Conservation (phyloP, 257 asterid species). For the Jacaranda copaia region DNA sequence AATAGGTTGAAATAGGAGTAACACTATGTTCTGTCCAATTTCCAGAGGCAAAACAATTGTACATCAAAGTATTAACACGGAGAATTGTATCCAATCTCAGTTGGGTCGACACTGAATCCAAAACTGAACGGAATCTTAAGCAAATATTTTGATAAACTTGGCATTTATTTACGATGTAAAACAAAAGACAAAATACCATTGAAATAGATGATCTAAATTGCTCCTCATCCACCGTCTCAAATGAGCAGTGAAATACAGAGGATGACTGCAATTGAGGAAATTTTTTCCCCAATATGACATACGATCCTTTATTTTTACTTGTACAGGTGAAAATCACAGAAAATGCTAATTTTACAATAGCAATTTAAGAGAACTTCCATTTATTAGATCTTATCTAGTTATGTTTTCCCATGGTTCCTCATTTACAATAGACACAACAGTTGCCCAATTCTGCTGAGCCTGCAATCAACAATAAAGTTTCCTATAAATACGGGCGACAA, state of each 20-base stretch:
- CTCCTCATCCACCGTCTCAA: too few species aligned
- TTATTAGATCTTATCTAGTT: neutral
- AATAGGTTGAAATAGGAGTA: constrained; percentile 13
- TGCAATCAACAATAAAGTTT: neutral
- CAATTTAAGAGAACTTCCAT: neutral
- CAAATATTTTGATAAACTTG: too few species aligned
- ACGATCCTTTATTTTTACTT: too few species aligned
- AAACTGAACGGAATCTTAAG: neutral
- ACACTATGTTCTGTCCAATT: constrained; percentile 3
- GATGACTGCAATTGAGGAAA: neutral
- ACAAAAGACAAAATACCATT: too few species aligned
- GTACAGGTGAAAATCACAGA: neutral
- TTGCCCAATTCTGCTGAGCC: neutral
- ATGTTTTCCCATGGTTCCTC: neutral
- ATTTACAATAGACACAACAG: constrained; percentile 4
- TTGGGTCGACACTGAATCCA: neutral
- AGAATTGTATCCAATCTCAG: neutral
- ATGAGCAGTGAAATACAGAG: neutral
- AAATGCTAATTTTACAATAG: neutral
- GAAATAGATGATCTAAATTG: too few species aligned
- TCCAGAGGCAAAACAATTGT: neutral
- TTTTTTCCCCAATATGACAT: too few species aligned
- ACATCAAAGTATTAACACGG: neutral
- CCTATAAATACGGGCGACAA: neutral
- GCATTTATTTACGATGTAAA: too few species aligned